Base-by-base conservation (phyloP, 1,284 basidiomycete genomes). In the Cutaneotrichosporon mucoides region DNA sequence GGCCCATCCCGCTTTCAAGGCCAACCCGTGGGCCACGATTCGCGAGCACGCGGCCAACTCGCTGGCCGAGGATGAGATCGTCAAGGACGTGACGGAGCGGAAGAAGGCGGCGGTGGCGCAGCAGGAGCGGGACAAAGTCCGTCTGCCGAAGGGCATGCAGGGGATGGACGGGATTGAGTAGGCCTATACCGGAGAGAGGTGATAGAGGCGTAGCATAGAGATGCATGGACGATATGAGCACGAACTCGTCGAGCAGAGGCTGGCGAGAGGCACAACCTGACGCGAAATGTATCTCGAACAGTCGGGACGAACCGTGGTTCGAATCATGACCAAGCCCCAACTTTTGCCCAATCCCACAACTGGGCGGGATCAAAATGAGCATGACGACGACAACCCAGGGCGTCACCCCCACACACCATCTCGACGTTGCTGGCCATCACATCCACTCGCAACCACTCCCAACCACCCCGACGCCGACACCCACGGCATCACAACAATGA, bases 1-100 rank as follows among this genome's bases (percentile, higher is more conserved):
- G 62, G 61, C 66, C 24, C 75, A 77, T 61, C 75, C 75, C 2
- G 67, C 70, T 1, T 79, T 71, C 68, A 72, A 76, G 61, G 61
- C 68, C 10, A 73, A 73, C 57, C 77, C 77, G 3, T 79, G 76
- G 71, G 75, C 73, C 2, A 72, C 76, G 12, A 79, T 79, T 57
- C 64, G 77, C 13, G 66, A 75, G 46, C 76, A 79, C 57, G 76
- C 73, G 0, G 64, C 68, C 24, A 78, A 79, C 62, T 69, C 71
- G 9, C 51, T 79, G 4, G 71, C 71, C 9, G 52, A 61, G 15
- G 63, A 71, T 40, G 59, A 59, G 37, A 55, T 34, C 11, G 60
- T 52, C n/a, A 57, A 54, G 47, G 45, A 16, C 45, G 55, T 62
- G 11, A 53, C 41, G 47, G 63, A 59, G 13, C 55, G 60, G 44